phyloP scores from a whole-genome alignment of 2,329 filamentous ascomycete species.

The Epichloe glyceriae region DNA sequence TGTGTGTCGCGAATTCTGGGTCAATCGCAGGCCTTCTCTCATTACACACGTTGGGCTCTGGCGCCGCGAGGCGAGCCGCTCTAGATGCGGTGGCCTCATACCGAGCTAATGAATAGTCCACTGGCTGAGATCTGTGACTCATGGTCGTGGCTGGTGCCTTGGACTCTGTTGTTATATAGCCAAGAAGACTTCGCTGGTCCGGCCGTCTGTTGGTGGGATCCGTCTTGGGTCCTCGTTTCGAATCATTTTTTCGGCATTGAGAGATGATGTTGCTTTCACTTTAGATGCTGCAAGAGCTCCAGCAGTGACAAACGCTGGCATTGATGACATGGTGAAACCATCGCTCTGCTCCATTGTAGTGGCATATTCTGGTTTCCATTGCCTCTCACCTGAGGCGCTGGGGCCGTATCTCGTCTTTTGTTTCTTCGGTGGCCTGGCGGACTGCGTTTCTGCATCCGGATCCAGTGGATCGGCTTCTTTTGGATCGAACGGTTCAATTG shows the following conservation, averaged over 20 bases:
- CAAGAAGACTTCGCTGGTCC: constrained; percentile 30
- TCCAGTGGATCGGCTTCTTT: constrained; percentile 15
- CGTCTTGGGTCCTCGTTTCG: constrained; percentile 11
- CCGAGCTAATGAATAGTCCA: constrained; percentile 11
- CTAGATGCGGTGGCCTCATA: constrained; percentile 14
- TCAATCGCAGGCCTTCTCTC: constrained; percentile 15
- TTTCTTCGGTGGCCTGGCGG: constrained; percentile 16
- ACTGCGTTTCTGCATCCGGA: constrained; percentile 9
- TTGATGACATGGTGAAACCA: constrained; percentile 44
- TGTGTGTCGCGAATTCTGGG: constrained; percentile 24
- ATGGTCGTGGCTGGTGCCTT: constrained; percentile 7
- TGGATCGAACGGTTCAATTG: constrained; percentile 43
- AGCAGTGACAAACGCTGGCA: constrained; percentile 50
- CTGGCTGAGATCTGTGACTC: constrained; percentile 7
- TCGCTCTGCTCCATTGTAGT: constrained; percentile 50
- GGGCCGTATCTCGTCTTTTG: constrained; percentile 14
- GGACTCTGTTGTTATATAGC: constrained; percentile 22
- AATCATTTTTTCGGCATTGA: constrained; percentile 2
- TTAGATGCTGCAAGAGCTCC: constrained; percentile 28
- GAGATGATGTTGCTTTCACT: constrained; percentile 8
- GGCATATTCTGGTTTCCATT: constrained; percentile 31
- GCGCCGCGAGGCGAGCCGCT: constrained; percentile 9
- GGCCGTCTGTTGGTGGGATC: constrained; percentile 20
- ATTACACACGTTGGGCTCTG: constrained; percentile 1
- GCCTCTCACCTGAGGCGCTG: constrained; percentile 15